Percentiles rank a stretch among this genome's conserved stretches.
Evolutionary conservation across 2,329 filamentous ascomycete genomes (phyloP).

Genomic region (Tolypocladium pustulatum): DNA sequence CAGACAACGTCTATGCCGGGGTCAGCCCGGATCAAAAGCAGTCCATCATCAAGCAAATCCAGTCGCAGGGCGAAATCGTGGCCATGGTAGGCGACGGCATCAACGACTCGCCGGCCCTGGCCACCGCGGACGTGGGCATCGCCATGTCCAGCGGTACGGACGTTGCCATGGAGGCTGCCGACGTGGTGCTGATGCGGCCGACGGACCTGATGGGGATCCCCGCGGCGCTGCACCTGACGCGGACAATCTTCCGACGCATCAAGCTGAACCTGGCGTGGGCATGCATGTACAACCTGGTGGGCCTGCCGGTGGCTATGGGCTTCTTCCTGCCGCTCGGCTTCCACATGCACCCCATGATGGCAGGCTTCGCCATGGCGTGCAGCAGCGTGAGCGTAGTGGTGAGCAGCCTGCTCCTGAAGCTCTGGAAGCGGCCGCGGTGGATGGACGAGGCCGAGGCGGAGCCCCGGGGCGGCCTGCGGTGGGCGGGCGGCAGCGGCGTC

Average conservation of each 20-base stretch:
- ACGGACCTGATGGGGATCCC: constrained; percentile 91
- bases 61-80: constrained; percentile 64
- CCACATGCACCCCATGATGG: constrained; percentile 86
- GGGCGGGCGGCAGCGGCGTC: constrained; percentile 31
- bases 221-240: constrained; percentile 69
- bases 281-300: constrained; percentile 83
- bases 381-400: constrained; percentile 85
- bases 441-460: constrained; percentile 65
- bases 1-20: constrained; percentile 70
- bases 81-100: constrained; percentile 98
- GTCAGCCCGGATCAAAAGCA: constrained; percentile 89
- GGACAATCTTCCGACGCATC: constrained; percentile 82
- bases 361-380: constrained; percentile 85
- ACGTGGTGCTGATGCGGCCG: constrained; percentile 89
- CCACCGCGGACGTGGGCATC: constrained; percentile 86
- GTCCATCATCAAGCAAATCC: constrained; percentile 67
- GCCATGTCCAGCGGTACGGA: constrained; percentile 89
- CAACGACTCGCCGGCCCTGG: constrained; percentile 93
- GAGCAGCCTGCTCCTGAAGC: constrained; percentile 72
- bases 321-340: constrained; percentile 84
- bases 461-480: constrained; percentile 37
- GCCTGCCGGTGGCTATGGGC: constrained; percentile 94
- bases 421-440: constrained; percentile 78
- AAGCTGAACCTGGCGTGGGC: constrained; percentile 90
- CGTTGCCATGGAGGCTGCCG: constrained; percentile 94